Conservation (phyloP, 345 rosid species). For the Lagerstroemia speciosa region DNA sequence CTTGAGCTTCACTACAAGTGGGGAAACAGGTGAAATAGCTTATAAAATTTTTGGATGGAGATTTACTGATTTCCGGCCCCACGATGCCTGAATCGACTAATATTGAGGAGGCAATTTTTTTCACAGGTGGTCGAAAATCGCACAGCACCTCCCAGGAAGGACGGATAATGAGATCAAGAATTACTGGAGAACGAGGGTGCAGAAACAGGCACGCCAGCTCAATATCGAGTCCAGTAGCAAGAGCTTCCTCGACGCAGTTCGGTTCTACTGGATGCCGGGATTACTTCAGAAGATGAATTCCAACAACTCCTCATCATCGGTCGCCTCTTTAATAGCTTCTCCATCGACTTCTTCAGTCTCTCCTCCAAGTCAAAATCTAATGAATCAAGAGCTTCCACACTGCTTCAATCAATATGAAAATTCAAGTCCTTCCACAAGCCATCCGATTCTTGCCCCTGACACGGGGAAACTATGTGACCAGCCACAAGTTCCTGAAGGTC, state of each 20-base stretch:
- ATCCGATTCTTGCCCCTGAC: too few relatives aligned
- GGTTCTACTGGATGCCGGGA: conserved; percentile 68
- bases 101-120: background rate
- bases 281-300: conserved; percentile 62
- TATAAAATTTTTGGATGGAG: background rate
- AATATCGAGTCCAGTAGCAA: conserved; percentile 68
- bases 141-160: conserved; percentile 84
- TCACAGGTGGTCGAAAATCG: conserved; percentile 88
- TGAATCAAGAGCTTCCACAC: background rate
- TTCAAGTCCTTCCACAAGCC: too few relatives aligned
- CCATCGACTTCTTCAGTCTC: background rate
- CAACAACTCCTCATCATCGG: conserved; percentile 17
- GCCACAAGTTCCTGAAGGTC: conserved; percentile 23
- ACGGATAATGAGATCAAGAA: conserved; percentile 93
- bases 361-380: conserved; percentile 1
- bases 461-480: conserved; percentile 6
- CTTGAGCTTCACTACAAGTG: conserved; percentile 84
- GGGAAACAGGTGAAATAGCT: conserved; percentile 67
- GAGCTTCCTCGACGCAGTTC: conserved; percentile 56
- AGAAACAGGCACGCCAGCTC: conserved; percentile 77
- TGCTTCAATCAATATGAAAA: conserved; percentile 1
- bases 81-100: too few relatives aligned
- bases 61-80: too few relatives aligned
- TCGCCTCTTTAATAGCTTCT: background rate
- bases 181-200: conserved; percentile 95